Conservation (phyloP, 2,329 filamentous ascomycete species). For the Periconia digitata region DNA sequence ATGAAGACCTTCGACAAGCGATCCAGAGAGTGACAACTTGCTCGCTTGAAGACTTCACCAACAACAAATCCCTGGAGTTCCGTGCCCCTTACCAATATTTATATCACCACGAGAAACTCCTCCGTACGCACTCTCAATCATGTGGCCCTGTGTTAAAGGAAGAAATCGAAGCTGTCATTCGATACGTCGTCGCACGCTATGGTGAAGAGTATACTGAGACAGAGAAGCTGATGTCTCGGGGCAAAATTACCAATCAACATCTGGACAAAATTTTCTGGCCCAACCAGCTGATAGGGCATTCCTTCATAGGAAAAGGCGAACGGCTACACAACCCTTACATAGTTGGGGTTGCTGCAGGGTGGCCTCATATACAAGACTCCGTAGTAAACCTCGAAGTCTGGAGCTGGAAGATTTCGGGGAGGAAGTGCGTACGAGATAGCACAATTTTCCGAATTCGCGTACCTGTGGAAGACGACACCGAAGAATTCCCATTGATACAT, state of each 20-base stretch:
- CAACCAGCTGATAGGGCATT: too few relatives aligned
- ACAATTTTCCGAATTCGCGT: not conserved
- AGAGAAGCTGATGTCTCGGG: not conserved
- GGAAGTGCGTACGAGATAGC: not conserved
- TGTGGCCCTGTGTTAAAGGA: too few relatives aligned
- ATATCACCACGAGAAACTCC: too few relatives aligned
- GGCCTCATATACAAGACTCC: too few relatives aligned
- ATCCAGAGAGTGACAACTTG: not conserved
- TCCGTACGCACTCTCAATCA: too few relatives aligned
- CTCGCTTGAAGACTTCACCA: not conserved
- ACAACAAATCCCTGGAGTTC: not conserved
- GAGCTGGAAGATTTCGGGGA: too few relatives aligned
- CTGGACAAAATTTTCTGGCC: not conserved
- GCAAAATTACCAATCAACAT: not conserved
- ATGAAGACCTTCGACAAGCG: not conserved
- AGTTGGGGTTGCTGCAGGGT: too few relatives aligned
- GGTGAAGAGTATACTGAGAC: not conserved
- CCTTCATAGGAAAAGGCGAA: not conserved
- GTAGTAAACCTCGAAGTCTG: too few relatives aligned
- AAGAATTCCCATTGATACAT: not conserved
- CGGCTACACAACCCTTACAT: too few relatives aligned
- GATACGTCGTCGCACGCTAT: too few relatives aligned
- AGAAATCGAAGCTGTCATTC: too few relatives aligned
- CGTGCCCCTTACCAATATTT: too few relatives aligned
- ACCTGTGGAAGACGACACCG: not conserved